Percentiles rank a stretch among this genome's conserved stretches.
Evolutionary conservation across 2,329 filamentous ascomycete species (phyloP).

Genomic region (Beauveria sp.): DNA sequence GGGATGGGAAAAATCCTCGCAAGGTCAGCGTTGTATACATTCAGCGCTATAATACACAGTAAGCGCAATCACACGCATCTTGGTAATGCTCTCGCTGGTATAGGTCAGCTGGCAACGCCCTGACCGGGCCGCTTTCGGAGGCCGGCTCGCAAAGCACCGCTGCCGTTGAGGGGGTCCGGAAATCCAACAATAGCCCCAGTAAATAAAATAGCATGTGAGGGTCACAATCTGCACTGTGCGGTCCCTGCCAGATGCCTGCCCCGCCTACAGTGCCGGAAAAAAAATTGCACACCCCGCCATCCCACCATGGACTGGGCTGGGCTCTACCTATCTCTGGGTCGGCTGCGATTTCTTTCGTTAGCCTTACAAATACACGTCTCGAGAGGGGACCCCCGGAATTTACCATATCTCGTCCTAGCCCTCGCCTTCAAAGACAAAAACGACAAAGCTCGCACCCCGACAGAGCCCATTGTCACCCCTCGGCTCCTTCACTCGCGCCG

Average conservation of each 20-base stretch:
- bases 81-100: constrained; percentile 10
- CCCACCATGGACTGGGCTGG: neutral
- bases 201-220: constrained; percentile 2
- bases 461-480: neutral
- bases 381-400: constrained; percentile 2
- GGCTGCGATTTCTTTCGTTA: constrained; percentile 2
- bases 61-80: neutral
- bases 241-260: neutral
- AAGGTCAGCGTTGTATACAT: neutral
- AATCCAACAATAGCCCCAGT: neutral
- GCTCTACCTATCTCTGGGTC: constrained; percentile 1
- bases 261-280: constrained; percentile 8
- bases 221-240: constrained; percentile 7
- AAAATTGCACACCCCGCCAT: constrained; percentile 10
- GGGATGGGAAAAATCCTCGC: neutral
- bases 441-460: neutral
- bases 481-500: neutral
- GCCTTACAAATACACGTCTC: constrained; percentile 10
- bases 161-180: constrained; percentile 8
- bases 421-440: neutral
- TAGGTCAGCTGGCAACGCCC: constrained; percentile 4
- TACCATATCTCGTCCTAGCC: neutral
- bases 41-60: neutral
- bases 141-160: neutral
- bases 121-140: constrained; percentile 12